Evolutionary conservation across 305 asterid genomes (phyloP), one percentile per base, ranked within the genome.

Genomic region (Salvia sclarea): DNA sequence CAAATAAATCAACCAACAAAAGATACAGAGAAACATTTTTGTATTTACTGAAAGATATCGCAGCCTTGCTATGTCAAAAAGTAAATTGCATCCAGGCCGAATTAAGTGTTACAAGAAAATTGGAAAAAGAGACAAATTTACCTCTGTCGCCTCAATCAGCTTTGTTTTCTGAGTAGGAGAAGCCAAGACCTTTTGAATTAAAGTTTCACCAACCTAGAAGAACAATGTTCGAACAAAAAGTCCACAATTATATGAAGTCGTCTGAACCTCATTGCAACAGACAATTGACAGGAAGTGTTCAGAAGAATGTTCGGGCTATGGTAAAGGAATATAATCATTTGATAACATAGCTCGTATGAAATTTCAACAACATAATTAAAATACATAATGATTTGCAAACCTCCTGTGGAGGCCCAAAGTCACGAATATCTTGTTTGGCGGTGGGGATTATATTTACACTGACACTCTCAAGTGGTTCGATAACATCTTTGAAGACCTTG

Each of bases 401-500:
- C 95, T 91, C 89, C 64, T 84, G 82, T 14, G 96, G 90, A 16
- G 96, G 73, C 22, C 98, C 99, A 64, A 91, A 85, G 43, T 91
- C 96, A 54, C 90, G 96, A 82, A 94, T 89, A 68, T 87, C 88
- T 79, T 83, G 81, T 81, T 94, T 94, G 75, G 68, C 78, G 0
- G 97, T 91, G 48, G 97, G 90, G 72, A 87, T 79, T 86, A 91
- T 0, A 75, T 84, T 88, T 47, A 88, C 88, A 4, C 97, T 87
- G 77, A 87, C 96, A 53, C 86, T 91, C 79, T 94, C 98, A 64
- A 89, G 91, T 53, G 96, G 96, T 66, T 93, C 98, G 45, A 93
- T 91, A 33, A 93, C 92, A 78, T 93, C 97, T 91, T 93, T 93
- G 80, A 82, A 91, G 66, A 91, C 99, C 85, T 89, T 94, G 82